phyloP scores from a whole-genome alignment of 129 eudicot species.

The Saposhnikovia divaricata region DNA sequence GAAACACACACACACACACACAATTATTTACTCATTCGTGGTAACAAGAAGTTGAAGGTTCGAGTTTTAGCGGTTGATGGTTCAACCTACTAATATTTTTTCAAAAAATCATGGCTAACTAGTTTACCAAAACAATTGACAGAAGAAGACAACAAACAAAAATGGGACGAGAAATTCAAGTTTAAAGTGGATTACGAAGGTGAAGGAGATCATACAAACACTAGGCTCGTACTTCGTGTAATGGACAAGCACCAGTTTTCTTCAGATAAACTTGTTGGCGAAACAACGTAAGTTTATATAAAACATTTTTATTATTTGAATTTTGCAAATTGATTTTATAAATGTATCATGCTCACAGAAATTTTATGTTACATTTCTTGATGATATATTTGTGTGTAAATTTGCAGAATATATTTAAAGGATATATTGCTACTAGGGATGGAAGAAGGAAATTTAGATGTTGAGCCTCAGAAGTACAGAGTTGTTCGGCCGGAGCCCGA shows the following conservation, averaged over 20 bases:
- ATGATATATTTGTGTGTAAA: background rate
- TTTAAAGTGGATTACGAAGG: conserved; percentile 18
- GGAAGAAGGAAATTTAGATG: conserved; percentile 11
- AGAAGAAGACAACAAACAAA: conserved; percentile 12
- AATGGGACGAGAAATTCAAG: conserved; percentile 20
- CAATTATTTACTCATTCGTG: background rate
- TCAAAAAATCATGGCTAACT: background rate
- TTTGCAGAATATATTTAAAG: conserved; percentile 15
- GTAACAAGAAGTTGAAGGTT: background rate
- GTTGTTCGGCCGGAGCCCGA: conserved; percentile 16
- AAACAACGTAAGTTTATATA: conserved; percentile 9
- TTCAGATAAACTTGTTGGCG: conserved; percentile 3
- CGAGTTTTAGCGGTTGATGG: background rate
- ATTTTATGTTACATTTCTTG: background rate
- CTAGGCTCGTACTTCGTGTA: conserved; percentile 11
- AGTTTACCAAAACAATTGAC: background rate
- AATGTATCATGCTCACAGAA: background rate
- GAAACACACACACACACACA: background rate
- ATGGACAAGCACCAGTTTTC: conserved; percentile 15
- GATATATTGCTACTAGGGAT: conserved; percentile 10
- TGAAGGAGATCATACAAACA: background rate
- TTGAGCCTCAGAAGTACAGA: conserved; percentile 11
- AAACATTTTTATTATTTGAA: background rate
- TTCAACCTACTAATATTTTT: background rate
- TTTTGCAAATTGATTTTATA: background rate